Evolutionary conservation across 306 rosid species (phyloP).

Genomic region (Cucurbita ficifolia): DNA sequence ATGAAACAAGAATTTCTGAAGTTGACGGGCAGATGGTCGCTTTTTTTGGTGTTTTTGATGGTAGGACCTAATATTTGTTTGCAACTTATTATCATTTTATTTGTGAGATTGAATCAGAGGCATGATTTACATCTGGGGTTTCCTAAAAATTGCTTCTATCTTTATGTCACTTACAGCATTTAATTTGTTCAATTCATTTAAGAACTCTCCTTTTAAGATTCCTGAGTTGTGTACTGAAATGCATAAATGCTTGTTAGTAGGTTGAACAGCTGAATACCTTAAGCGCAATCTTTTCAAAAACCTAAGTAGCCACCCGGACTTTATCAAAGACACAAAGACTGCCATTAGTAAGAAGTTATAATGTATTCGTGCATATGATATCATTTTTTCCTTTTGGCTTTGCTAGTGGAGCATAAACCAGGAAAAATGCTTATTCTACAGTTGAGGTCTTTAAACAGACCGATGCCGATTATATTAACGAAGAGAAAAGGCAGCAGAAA

Average conservation of each 20-base stretch:
- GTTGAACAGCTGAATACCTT: slow-evolving; percentile 75
- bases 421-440: slow-evolving; percentile 20
- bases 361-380: background rate
- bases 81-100: background rate
- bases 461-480: slow-evolving; percentile 64
- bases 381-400: background rate
- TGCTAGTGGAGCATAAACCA: background rate
- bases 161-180: background rate
- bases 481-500: slow-evolving; percentile 58
- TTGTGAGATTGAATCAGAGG: background rate
- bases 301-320: slow-evolving; percentile 63
- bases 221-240: background rate
- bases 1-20: slow-evolving; percentile 58
- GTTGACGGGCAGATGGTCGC: slow-evolving; percentile 80
- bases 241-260: background rate
- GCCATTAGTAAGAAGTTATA: slow-evolving; percentile 46
- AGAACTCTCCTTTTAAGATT: background rate
- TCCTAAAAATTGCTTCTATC: background rate
- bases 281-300: slow-evolving; percentile 65
- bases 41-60: slow-evolving; percentile 88
- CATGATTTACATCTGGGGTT: background rate
- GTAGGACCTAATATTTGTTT: slow-evolving; percentile 25
- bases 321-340: slow-evolving; percentile 61
- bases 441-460: slow-evolving; percentile 77
- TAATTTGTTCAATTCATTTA: background rate